Percentiles rank a stretch among this genome's conserved stretches.
These are phyloP conservation scores for Pythium biforme DNA, from an alignment of 352 stramenopile species.

Conservation along the genomic window DNA sequence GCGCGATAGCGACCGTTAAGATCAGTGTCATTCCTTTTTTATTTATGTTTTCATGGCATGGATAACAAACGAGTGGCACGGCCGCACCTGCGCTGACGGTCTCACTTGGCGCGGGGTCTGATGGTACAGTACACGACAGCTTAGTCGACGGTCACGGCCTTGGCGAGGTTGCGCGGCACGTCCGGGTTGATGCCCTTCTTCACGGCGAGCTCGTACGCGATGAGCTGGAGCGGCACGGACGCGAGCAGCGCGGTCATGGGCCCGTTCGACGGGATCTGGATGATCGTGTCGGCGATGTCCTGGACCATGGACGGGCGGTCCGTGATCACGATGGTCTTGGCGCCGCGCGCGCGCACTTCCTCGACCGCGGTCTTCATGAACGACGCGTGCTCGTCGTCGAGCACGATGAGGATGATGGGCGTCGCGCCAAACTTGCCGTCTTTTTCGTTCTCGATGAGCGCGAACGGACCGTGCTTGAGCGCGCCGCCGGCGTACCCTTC, in stretches of 20 bases:
- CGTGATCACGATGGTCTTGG: slow-evolving; percentile 98
- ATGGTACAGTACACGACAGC: neutral
- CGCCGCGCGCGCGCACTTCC: slow-evolving; percentile 95
- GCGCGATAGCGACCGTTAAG: neutral
- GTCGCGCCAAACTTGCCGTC: slow-evolving; percentile 94
- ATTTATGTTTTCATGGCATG: neutral
- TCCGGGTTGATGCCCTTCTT: slow-evolving; percentile 97
- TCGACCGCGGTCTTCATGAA: slow-evolving; percentile 95
- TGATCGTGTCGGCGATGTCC: slow-evolving; percentile 92
- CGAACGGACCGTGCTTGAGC: slow-evolving; percentile 98
- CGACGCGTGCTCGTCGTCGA: slow-evolving; percentile 96
- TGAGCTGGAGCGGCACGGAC: slow-evolving; percentile 96
- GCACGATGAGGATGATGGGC: slow-evolving; percentile 96
- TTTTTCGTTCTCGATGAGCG: slow-evolving; percentile 95
- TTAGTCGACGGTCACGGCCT: slow-evolving; percentile 99
- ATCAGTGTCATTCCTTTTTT: neutral
- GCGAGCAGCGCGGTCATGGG: slow-evolving; percentile 95
- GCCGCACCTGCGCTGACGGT: too few species aligned
- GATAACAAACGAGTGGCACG: too few species aligned
- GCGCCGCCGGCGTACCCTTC: slow-evolving; percentile 97
- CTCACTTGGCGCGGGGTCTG: neutral
- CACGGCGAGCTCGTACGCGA: slow-evolving; percentile 98
- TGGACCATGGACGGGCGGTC: slow-evolving; percentile 94
- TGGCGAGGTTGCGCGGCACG: slow-evolving; percentile 97
- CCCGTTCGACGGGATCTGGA: slow-evolving; percentile 96